Base-by-base conservation (phyloP, 441 rosid genomes). In the Biscutella laevigata region DNA sequence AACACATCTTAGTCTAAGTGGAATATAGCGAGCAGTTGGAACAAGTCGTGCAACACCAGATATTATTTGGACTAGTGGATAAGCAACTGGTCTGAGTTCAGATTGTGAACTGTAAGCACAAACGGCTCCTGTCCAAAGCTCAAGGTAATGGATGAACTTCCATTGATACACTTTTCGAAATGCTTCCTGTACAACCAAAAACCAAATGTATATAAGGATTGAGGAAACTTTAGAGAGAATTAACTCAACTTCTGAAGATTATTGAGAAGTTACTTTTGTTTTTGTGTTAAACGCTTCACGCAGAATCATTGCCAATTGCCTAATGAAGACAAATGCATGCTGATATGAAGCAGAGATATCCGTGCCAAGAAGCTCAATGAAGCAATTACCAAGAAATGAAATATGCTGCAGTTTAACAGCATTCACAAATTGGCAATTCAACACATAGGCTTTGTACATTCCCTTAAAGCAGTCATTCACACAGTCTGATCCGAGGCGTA, bases 61-160 rank as follows among this genome's bases (percentile, higher is more conserved):
- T 28, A 91, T 80, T 61, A 91, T 77, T 67, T 91, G 98, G 17
- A 84, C 64, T 61, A 91, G 66, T 17, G 96, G 98, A 70, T 91
- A 91, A 52, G 96, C 89, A 64, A 91, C 94, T 53, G 91, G 86
- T 67, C 72, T 72, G 42, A 88, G 78, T 66, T 82, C 96, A 56
- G 88, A 75, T 63, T 85, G 89, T 30, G 80, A 67, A 56, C 81
- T 66, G 46, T 76, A 83, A 26, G 83, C 64, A 71, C 94, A 91
- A 39, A 91, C 61, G 38, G 96, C 95, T 62, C 94, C 89, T 7
- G 98, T 91, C 96, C 96, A 91, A 35, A 91, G 94, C 79, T 91
- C 96, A 59, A 91, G 91, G 68, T 96, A 88, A 68, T 77, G 88
- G 14, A 88, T 80, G 68, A 80, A 88, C 66, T 91, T 91, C 98